Evolutionary conservation across 139 green algal genomes (phyloP).

Genomic region (Astrephomene gubernaculifera): DNA sequence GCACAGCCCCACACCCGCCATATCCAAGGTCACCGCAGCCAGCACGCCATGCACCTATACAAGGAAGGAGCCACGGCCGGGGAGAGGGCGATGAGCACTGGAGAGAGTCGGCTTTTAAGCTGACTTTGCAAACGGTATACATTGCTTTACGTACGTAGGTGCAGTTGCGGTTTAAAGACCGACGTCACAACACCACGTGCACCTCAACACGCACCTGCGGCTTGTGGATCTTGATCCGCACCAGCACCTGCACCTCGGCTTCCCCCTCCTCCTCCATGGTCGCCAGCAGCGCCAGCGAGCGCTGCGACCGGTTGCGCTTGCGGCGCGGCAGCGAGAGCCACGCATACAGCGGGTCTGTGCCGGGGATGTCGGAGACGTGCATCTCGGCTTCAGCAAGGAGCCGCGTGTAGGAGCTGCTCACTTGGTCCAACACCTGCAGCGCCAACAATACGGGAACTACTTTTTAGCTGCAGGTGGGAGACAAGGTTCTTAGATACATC

Average conservation of each 20-base stretch:
- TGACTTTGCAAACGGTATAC: too few relatives aligned
- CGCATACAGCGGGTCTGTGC: constrained; percentile 75
- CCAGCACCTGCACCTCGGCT: constrained; percentile 61
- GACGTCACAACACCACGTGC: not conserved
- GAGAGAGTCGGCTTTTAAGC: too few relatives aligned
- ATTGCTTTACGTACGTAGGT: too few relatives aligned
- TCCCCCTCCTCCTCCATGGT: constrained; percentile 31
- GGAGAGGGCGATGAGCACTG: too few relatives aligned
- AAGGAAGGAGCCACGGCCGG: too few relatives aligned
- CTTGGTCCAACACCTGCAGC: constrained; percentile 37
- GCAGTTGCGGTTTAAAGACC: too few relatives aligned
- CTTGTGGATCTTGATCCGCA: constrained; percentile 76
- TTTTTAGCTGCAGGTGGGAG: too few relatives aligned
- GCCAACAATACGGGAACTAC: not conserved
- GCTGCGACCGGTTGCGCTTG: constrained; percentile 15
- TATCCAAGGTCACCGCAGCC: constrained; percentile 66
- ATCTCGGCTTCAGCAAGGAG: constrained; percentile 45
- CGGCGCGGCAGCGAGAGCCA: constrained; percentile 69
- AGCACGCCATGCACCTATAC: constrained; percentile 45
- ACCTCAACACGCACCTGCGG: constrained; percentile 39
- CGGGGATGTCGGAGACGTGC: constrained; percentile 51
- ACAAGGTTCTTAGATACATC: too few relatives aligned
- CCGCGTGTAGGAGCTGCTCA: not conserved
- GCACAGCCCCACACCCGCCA: constrained; percentile 72
- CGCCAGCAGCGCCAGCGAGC: constrained; percentile 18